A percentile compares a stretch with the other conserved stretches of the same genome.
Evolutionary conservation across 352 stramenopile species (phyloP).

Genomic region (Phytophthora pseudosyringae): DNA sequence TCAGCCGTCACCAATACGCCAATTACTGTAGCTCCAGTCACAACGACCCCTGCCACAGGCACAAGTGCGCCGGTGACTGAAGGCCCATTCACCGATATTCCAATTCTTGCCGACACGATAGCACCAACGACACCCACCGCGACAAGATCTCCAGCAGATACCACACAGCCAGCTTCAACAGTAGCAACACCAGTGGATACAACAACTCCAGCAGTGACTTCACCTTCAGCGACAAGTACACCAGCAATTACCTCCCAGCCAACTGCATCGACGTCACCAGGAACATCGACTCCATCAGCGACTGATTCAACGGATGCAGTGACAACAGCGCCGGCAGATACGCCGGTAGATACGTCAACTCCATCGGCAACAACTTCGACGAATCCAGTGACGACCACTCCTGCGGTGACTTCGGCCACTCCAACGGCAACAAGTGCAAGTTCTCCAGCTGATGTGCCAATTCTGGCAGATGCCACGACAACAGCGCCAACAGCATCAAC

Average conservation of each 20-base stretch:
- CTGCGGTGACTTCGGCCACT: slow-evolving; percentile 1
- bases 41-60: background rate
- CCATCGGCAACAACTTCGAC: background rate
- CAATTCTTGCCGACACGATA: slow-evolving; percentile 16
- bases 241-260: background rate
- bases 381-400: background rate
- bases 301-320: background rate
- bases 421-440: background rate
- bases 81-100: slow-evolving; percentile 6
- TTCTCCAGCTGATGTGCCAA: slow-evolving; percentile 14
- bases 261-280: background rate
- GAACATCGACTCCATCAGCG: slow-evolving; percentile 1
- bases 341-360: too few relatives aligned
- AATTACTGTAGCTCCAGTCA: background rate
- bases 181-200: background rate
- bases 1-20: background rate
- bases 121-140: slow-evolving; percentile 2
- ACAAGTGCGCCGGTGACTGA: background rate
- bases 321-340: background rate
- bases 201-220: background rate
- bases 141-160: slow-evolving; percentile 16
- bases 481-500: background rate
- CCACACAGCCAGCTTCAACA: slow-evolving; percentile 3
- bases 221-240: background rate
- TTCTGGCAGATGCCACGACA: slow-evolving; percentile 21